Evolutionary conservation across 192 early-diverging fungal species (phyloP).

Genomic region (Podila minutissima): DNA sequence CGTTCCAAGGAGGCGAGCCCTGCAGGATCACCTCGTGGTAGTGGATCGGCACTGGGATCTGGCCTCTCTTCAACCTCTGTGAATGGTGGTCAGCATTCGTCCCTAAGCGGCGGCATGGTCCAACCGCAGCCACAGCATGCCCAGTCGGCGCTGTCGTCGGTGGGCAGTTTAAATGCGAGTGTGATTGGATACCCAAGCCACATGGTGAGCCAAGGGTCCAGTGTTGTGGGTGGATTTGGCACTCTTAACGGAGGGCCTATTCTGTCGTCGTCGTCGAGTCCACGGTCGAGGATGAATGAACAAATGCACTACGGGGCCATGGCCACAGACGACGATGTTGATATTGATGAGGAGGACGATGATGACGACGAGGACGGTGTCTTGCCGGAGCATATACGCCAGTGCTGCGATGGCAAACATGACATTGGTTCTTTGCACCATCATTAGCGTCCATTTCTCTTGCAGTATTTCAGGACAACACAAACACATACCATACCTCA

Average conservation of each 20-base stretch:
- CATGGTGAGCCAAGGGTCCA: not conserved
- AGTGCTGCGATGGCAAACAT: conserved; percentile 48
- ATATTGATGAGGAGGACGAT: conserved; percentile 12
- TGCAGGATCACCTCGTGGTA: conserved; percentile 11
- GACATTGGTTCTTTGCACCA: conserved; percentile 44
- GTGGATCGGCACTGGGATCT: not conserved
- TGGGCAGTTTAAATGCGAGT: not conserved
- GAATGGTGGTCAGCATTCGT: not conserved
- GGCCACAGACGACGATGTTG: conserved; percentile 19
- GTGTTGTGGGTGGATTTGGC: conserved; percentile 28
- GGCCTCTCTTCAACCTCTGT: conserved; percentile 3
- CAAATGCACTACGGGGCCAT: not conserved
- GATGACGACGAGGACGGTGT: conserved; percentile 42
- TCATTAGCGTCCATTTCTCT: not conserved
- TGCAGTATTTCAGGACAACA: not conserved
- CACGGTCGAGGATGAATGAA: conserved; percentile 5
- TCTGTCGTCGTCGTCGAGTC: conserved; percentile 14
- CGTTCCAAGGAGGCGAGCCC: conserved; percentile 39
- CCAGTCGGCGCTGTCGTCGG: not conserved
- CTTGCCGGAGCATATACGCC: conserved; percentile 43
- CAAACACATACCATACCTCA: not conserved
- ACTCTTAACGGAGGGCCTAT: conserved; percentile 43
- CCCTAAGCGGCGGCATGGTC: not conserved
- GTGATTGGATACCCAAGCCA: conserved; percentile 31
- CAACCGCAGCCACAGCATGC: not conserved